These are phyloP conservation scores for Mycena galericulata DNA, from an alignment of 768 basidiomycete species.

Conservation along the genomic window DNA sequence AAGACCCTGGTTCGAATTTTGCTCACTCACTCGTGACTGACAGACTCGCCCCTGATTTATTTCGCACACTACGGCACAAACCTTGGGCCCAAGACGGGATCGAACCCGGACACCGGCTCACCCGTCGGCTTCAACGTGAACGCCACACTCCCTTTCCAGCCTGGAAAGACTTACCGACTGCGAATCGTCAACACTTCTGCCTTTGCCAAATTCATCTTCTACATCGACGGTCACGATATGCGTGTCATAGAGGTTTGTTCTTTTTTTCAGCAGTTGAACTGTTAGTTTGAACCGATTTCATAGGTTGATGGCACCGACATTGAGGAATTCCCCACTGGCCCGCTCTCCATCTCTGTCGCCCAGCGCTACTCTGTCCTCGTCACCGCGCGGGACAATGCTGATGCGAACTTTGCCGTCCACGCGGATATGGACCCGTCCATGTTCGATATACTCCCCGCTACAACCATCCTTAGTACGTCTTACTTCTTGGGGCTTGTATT, in stretches of 20 bases:
- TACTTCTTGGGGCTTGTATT: too few relatives aligned
- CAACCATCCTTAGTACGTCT: constrained; percentile 62
- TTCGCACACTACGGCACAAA: constrained; percentile 82
- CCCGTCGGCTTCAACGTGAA: constrained; percentile 88
- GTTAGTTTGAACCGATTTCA: neutral
- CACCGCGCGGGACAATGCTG: constrained; percentile 86
- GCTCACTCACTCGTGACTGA: neutral
- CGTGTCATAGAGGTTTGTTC: constrained; percentile 67
- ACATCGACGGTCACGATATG: constrained; percentile 92
- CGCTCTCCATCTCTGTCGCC: constrained; percentile 82
- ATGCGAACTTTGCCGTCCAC: constrained; percentile 88
- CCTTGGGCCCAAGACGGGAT: constrained; percentile 66
- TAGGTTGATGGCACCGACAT: constrained; percentile 74
- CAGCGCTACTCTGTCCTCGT: constrained; percentile 97
- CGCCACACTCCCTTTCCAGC: constrained; percentile 82
- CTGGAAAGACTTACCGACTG: constrained; percentile 93
- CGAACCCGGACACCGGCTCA: constrained; percentile 57
- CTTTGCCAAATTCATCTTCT: constrained; percentile 81
- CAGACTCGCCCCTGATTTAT: constrained; percentile 87
- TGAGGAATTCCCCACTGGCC: constrained; percentile 75
- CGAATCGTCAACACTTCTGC: constrained; percentile 88
- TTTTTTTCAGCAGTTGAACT: neutral
- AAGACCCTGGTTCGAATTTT: neutral
- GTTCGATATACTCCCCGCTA: constrained; percentile 86
- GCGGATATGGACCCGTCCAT: constrained; percentile 90